Conservation (phyloP, 2,329 filamentous ascomycete genomes). For the Claviceps arundinis region DNA sequence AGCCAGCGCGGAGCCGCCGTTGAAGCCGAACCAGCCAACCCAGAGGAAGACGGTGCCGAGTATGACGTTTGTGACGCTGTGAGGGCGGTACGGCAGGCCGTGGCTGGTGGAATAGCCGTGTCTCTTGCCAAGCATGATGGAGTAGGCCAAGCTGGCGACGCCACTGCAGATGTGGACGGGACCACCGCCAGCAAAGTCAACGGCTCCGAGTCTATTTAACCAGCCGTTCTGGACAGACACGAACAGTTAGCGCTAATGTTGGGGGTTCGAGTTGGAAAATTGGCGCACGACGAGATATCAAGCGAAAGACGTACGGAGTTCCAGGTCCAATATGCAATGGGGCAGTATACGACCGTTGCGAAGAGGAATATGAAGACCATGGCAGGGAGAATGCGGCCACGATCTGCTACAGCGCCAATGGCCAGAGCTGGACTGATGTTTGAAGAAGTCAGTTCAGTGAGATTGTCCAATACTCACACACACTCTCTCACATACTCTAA, state of each 20-base stretch:
- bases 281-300: neutral
- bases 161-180: slow-evolving; percentile 65
- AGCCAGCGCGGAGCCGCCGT: slow-evolving; percentile 68
- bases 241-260: neutral
- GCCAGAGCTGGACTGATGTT: slow-evolving; percentile 37
- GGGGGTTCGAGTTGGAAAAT: too few relatives aligned
- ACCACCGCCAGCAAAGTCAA: slow-evolving; percentile 64
- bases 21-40: slow-evolving; percentile 97
- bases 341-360: slow-evolving; percentile 59
- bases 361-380: slow-evolving; percentile 57
- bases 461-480: too few relatives aligned
- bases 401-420: slow-evolving; percentile 47
- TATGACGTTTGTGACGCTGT: slow-evolving; percentile 62
- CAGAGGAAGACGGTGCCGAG: slow-evolving; percentile 67
- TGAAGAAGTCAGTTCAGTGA: too few relatives aligned
- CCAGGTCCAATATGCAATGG: slow-evolving; percentile 68
- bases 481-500: too few relatives aligned
- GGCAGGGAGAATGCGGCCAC: slow-evolving; percentile 47
- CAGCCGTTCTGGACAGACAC: slow-evolving; percentile 39
- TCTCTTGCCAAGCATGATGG: slow-evolving; percentile 59
- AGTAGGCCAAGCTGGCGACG: slow-evolving; percentile 58
- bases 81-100: slow-evolving; percentile 53
- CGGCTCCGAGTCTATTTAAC: slow-evolving; percentile 53
- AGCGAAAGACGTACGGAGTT: slow-evolving; percentile 28
- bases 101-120: slow-evolving; percentile 46